Evolutionary conservation across 2,329 filamentous ascomycete species (phyloP), one percentile per base, ranked within the genome.

Genomic region (Ascochyta fabae): DNA sequence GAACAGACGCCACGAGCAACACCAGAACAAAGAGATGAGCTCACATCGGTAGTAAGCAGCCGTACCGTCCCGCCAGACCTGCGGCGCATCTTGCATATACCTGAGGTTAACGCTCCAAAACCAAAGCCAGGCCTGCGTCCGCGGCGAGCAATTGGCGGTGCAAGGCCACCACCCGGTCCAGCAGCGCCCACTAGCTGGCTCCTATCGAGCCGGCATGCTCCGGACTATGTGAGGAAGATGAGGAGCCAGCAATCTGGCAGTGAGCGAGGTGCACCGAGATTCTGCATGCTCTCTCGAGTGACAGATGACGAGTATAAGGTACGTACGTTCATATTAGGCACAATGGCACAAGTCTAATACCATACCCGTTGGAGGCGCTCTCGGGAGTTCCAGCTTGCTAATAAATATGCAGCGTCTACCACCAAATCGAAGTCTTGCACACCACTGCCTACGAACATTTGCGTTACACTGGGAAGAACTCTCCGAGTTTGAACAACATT

Each of bases 401-500:
- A 73, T 62, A 60, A 51, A 49, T 58, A 54, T 41, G 33, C 59
- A 75, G 72, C 72, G 69, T 56, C 47, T 75, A 38, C 73, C 71
- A 16, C 58, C 57, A 2, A 41, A 59, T 7, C 60, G 66, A 33
- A 83, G 79, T 48, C 72, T 88, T 7, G 60, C 81, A 41, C 80
- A 87, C 69, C 66, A 76, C 5, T 69, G 80, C 15, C 66, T 88
- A 34, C 84, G 82, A 61, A 76, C 78, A 0, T 80, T 87, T 63
- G 84, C 84, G 2, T 64, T 70, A 23, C 79, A 85, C 23, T 88
- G 85, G 85, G 69, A 78, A 9, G 80, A 81, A 70, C 80, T 88
- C 57, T 69, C 82, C 24, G 78, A 83, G 47, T 85, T 86, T 59
- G 84, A 87, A 62, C 80, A 83, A 51, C 73, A 81, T 16, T 84